A percentile compares a stretch with the other conserved stretches of the same genome.
These are phyloP conservation scores for Berberis vulgaris DNA, from an alignment of 164 flowering plant genomes.

Conservation along the genomic window DNA sequence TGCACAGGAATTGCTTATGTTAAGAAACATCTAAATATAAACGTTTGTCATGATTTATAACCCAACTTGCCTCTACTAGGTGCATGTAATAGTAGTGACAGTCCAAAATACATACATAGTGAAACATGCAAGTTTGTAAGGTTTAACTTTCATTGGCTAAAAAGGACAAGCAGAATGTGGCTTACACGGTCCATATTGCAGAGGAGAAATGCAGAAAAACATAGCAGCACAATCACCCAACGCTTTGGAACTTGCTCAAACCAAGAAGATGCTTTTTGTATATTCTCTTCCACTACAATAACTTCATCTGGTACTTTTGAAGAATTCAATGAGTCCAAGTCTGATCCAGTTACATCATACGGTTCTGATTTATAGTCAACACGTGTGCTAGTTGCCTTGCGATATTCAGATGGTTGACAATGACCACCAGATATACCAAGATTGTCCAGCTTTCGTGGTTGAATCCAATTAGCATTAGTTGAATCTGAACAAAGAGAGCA, in stretches of 20 bases:
- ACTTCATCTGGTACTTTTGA: constrained; percentile 48
- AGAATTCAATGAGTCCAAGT: constrained; percentile 33
- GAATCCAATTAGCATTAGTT: constrained; percentile 21
- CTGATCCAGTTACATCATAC: constrained; percentile 44
- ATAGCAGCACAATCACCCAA: constrained; percentile 91
- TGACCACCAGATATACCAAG: constrained; percentile 23
- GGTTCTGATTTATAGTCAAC: constrained; percentile 66
- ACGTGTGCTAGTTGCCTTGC: constrained; percentile 29
- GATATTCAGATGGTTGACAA: constrained; percentile 19
- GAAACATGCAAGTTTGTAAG: no score
- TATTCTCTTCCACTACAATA: constrained; percentile 26
- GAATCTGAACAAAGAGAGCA: constrained; percentile 26
- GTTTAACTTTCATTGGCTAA: not conserved
- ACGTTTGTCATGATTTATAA: no score
- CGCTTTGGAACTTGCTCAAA: constrained; percentile 85
- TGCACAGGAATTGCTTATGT: constrained; percentile 11
- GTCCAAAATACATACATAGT: no score
- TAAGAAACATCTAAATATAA: not conserved
- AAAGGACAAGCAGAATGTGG: constrained; percentile 1
- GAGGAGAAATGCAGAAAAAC: constrained; percentile 80
- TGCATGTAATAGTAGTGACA: no score
- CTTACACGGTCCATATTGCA: constrained; percentile 99
- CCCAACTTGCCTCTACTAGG: no score
- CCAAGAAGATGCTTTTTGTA: constrained; percentile 33
- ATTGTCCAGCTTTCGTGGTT: constrained; percentile 22